Base-by-base conservation (phyloP, 139 green algal genomes). In the Ettlia oleoabundans region DNA sequence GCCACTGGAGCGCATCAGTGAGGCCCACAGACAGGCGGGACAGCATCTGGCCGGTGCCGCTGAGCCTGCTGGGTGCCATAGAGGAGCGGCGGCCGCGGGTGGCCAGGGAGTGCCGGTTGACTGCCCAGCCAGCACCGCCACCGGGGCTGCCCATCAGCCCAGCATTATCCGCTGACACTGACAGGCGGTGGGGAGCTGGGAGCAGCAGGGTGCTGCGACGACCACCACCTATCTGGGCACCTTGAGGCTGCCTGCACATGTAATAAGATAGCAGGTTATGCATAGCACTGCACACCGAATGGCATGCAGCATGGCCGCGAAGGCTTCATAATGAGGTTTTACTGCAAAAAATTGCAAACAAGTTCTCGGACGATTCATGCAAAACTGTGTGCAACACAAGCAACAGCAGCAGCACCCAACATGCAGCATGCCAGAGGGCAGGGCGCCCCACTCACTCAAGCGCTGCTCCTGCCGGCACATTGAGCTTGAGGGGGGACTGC, bases 1-100 rank as follows among this genome's bases (percentile, higher is more conserved):
- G 71, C 55, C 83, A 70, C 10, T 84, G 68, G 42, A 88, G 72
- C 9, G 84, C 84, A 40, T 84, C 81, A 35, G 72, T 51, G 24
- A 88, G 41, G 8, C 84, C 78, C 58, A 87, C 51, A 1, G 84
- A 88, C 51, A 88, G 62, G 51, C 84, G 66, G 4, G 58, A 68
- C 61, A 88, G 51, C n/a, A 82, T 52, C 26, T 47, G 32, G 8
- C 38, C 61, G 28, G 65, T 61, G 33, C 32, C 61, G 63, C 35
- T 68, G 55, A 66, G 53, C 15, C 43, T 9, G 64, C 47, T 72
- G 41, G 63, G 70, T 21, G 55, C 38, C 47, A 67, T 33, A 64
- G 80, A 81, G 10, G 80, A 85, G 41, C 43, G 67, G 41, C 75
- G 63, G 53, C 68, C 58, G 9, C 28, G 63, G n/a, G 43, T 37